Base-by-base conservation (phyloP, 257 asterid species). In the Nicotiana tabacum region DNA sequence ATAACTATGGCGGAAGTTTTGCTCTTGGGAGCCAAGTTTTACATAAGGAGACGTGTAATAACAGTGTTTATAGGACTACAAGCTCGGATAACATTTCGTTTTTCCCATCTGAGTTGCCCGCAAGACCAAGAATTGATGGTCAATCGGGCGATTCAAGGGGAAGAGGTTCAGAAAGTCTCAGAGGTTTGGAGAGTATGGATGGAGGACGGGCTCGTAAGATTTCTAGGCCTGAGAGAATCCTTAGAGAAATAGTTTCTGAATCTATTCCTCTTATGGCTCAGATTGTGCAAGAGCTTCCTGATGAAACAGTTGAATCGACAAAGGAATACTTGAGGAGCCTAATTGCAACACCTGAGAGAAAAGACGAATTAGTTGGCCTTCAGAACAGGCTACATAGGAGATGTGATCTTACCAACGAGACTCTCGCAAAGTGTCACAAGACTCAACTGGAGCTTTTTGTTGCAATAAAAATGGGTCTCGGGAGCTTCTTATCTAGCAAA, bases 41-140 rank as follows among this genome's bases (percentile, higher is more conserved):
- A 43, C 87, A 85, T 85, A 94, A 90, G 83, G 97, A 95, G 79
- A 86, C 93, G 0, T 62, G 85, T 78, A 87, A 83, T 77, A 90
- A 85, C 81, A 83, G 93, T 85, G 84, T 90, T 64, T 87, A 85
- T 82, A 84, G 83, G 87, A 83, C 92, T 55, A 69, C 93, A 6
- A 90, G 95, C 87, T 93, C 97, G 6, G 99, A 92, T 5, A 92
- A 90, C 83, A 65, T 79, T 77, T 96, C 98, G 0, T 90, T 93
- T 88, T 93, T 94, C 69, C 99, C 98, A 3, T 94, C 98, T 2
- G 98, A 96, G 89, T 87, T 96, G 85, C 98, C 94, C 3, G 99
- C 98, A 0, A 93, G 93, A 68, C 98, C 94, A 1, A 83, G 90
- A 87, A 66, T 83, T 32, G 98, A 91, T 72, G 83, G 87, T 24